Evolutionary conservation across 345 rosid species (phyloP).

Genomic region (Dipteronia sinensis): DNA sequence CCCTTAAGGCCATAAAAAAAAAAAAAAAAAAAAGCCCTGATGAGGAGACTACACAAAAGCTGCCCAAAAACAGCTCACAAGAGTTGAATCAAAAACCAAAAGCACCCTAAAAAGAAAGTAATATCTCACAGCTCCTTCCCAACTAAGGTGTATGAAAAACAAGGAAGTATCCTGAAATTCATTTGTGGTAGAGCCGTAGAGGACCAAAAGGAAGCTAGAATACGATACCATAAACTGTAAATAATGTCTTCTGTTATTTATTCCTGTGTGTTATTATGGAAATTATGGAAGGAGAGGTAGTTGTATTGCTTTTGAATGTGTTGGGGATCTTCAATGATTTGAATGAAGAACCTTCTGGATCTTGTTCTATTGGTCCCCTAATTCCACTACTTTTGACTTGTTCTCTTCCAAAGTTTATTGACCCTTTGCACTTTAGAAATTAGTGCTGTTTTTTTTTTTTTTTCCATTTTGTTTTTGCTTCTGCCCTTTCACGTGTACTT

Average conservation of each 20-base stretch:
- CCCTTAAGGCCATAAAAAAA: not conserved
- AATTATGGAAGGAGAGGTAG: not conserved
- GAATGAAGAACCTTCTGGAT: not conserved
- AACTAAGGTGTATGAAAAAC: too few species aligned
- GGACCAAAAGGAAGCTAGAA: not conserved
- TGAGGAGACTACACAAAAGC: not conserved
- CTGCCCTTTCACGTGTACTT: not conserved
- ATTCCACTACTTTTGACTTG: not conserved
- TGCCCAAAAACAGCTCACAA: not conserved
- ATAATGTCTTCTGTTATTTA: not conserved
- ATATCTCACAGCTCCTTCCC: too few species aligned
- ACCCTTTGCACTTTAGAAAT: not conserved
- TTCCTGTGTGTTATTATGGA: too few species aligned
- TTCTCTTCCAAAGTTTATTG: not conserved
- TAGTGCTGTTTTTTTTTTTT: too few species aligned
- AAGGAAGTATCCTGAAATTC: too few species aligned
- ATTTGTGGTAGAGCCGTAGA: too few species aligned
- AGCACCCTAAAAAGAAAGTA: too few species aligned
- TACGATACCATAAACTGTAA: not conserved
- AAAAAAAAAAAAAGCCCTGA: not conserved
- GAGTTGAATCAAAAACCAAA: not conserved
- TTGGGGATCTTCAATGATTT: not conserved
- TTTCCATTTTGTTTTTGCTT: too few species aligned
- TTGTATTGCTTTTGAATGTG: not conserved
- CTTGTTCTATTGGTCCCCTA: not conserved